Conservation (phyloP, 371 early-diverging fungal genomes). For the Vavraia culicis region DNA sequence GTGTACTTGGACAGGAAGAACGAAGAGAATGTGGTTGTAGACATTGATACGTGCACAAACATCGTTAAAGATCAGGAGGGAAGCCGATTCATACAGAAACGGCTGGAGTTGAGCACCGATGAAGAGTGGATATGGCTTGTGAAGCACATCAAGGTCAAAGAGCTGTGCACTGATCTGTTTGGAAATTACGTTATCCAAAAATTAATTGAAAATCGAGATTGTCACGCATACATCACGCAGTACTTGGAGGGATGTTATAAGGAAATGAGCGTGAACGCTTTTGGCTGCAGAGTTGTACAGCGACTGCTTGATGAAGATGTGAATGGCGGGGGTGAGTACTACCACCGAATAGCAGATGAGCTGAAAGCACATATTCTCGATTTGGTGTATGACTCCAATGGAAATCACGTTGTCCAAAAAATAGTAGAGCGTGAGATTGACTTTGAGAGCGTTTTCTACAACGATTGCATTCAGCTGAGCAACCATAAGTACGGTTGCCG, state of each 20-base stretch:
- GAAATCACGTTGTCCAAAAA: constrained; percentile 99
- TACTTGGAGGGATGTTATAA: constrained; percentile 78
- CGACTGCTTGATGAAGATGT: constrained; percentile 85
- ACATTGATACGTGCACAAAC: too few relatives aligned
- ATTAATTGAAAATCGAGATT: constrained; percentile 46
- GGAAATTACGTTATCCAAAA: constrained; percentile 99
- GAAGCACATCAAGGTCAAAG: constrained; percentile 67
- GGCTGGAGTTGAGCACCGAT: constrained; percentile 64
- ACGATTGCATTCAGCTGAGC: constrained; percentile 72
- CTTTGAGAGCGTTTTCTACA: constrained; percentile 80
- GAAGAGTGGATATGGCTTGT: constrained; percentile 85
- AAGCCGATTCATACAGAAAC: constrained; percentile 92
- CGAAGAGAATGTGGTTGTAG: too few relatives aligned
- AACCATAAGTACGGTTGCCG: constrained; percentile 98
- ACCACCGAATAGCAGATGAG: constrained; percentile 54
- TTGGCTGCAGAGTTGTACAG: constrained; percentile 97
- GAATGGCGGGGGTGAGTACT: constrained; percentile 53
- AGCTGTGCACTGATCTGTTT: constrained; percentile 93
- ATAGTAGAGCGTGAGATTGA: constrained; percentile 56
- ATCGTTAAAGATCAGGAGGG: constrained; percentile 80
- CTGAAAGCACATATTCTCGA: constrained; percentile 73
- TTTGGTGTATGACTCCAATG: constrained; percentile 96
- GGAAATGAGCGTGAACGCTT: constrained; percentile 82
- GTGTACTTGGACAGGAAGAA: too few relatives aligned
- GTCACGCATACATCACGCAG: constrained; percentile 37